These are phyloP conservation scores for Erucastrum elatum DNA, from an alignment of 345 rosid genomes.

Conservation along the genomic window DNA sequence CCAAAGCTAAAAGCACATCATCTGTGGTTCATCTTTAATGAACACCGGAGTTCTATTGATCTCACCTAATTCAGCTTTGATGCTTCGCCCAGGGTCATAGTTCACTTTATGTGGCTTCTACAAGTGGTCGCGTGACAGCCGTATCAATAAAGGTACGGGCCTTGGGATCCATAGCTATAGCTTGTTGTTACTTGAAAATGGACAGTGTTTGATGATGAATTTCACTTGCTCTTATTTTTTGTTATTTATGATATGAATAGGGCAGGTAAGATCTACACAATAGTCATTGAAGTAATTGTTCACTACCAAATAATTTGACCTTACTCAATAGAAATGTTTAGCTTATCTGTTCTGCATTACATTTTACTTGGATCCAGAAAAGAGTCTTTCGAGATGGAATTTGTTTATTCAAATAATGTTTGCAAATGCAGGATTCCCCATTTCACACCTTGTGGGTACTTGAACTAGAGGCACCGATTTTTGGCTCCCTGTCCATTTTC, in stretches of 20 bases:
- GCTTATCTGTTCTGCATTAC: conserved; percentile 13
- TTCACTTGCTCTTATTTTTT: neutral
- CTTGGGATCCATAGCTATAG: conserved; percentile 7
- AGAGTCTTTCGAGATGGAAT: neutral
- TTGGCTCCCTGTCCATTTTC: conserved; percentile 70
- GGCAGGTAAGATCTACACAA: conserved; percentile 3
- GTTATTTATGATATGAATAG: neutral
- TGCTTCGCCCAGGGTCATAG: conserved; percentile 48
- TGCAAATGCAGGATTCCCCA: conserved; percentile 58
- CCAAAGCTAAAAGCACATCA: neutral
- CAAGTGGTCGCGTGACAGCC: conserved; percentile 82
- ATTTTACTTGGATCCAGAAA: conserved; percentile 3
- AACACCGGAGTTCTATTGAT: conserved; percentile 5
- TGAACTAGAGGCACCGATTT: conserved; percentile 78
- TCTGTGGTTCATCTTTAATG: neutral
- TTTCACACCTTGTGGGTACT: conserved; percentile 66
- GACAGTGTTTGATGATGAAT: neutral
- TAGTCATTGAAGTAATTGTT: conserved; percentile 6
- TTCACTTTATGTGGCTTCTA: conserved; percentile 73
- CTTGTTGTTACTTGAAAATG: neutral
- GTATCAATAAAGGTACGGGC: conserved; percentile 64
- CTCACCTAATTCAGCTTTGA: conserved; percentile 13
- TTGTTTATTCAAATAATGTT: conserved; percentile 1
- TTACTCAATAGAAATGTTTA: conserved; percentile 17
- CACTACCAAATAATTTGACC: neutral